Evolutionary conservation across 163 green algal species (phyloP), one percentile per base, ranked within the genome.

Genomic region (Smithsoniella earleae): DNA sequence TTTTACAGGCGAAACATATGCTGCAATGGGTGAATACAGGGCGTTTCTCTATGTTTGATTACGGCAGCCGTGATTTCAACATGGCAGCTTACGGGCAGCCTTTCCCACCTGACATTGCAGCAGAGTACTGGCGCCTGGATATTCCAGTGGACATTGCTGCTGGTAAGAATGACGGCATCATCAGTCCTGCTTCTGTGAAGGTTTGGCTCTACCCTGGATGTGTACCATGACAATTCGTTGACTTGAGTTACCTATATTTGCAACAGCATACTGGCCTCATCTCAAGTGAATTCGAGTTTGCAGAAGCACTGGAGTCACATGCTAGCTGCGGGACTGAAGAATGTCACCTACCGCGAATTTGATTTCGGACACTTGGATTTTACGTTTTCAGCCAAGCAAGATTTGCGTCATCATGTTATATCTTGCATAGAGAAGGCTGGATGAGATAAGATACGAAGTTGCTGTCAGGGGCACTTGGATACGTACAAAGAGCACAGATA

Each of bases 311-410:
- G 45, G 38, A 22, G 46, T 30, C 30, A 63, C 40, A 64, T 63
- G 40, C 64, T 75, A 40, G 37, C 46, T 8, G 13, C 38, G 20
- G 28, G 72, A 77, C 37, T 69, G 0, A 5, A 33, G 27, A 38
- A 87, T 37, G 85, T 92, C 10, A 90, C 82, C 5, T 89, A 89
- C 66, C 86, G 84, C 66, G 86, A 96, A 79, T 96, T 96, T 77
- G 87, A 92, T n/a, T 94, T 93, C 62, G 91, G 89, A 0, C 92
- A 98, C 83, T 83, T 98, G 77, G 92, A 98, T 76, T 95, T 98
- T 78, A 94, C 88, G 0, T 91, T 96, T 81, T 87, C 83, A 2
- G 77, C 89, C 22, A 92, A 94, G 58, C 87, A 97, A 64, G 92
- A 97, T 36, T 76, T 97, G 5, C 78, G 86, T n/a, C 76, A 86